A percentile compares a stretch with the other conserved stretches of the same genome.
Evolutionary conservation across 345 rosid species (phyloP).

Genomic region (Eucalyptus grandis): DNA sequence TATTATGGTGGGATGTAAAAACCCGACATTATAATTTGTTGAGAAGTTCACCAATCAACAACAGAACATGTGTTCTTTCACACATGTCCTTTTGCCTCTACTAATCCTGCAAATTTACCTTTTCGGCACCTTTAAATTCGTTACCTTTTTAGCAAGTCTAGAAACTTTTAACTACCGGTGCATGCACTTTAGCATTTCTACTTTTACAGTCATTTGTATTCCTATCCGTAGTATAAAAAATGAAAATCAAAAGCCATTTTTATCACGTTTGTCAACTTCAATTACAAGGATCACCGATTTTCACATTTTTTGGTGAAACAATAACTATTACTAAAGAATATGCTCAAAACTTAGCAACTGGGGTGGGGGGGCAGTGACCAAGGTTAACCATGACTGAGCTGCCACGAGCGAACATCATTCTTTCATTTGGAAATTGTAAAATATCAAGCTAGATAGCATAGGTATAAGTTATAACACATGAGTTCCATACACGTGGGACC

Average conservation of each 20-base stretch:
- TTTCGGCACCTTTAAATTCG: not conserved
- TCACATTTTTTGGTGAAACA: not conserved
- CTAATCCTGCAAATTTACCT: not conserved
- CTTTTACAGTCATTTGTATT: not conserved
- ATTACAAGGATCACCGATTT: not conserved
- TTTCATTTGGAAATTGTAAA: too few relatives aligned
- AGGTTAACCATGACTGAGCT: not conserved
- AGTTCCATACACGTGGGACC: not conserved
- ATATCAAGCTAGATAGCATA: not conserved
- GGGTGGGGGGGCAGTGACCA: not conserved
- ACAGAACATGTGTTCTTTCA: not conserved
- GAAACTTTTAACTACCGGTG: not conserved
- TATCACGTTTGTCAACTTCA: not conserved
- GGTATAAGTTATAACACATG: not conserved
- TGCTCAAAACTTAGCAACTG: not conserved
- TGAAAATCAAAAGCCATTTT: too few relatives aligned
- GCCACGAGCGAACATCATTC: too few relatives aligned
- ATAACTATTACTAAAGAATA: not conserved
- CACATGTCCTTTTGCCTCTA: not conserved
- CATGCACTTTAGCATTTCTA: not conserved
- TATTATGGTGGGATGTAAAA: too few relatives aligned
- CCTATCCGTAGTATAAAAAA: not conserved
- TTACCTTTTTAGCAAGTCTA: not conserved
- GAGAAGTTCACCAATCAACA: not conserved
- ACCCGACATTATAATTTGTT: not conserved